Evolutionary conservation across 1,284 basidiomycete genomes (phyloP).

Genomic region (Leccinum pachyderme): DNA sequence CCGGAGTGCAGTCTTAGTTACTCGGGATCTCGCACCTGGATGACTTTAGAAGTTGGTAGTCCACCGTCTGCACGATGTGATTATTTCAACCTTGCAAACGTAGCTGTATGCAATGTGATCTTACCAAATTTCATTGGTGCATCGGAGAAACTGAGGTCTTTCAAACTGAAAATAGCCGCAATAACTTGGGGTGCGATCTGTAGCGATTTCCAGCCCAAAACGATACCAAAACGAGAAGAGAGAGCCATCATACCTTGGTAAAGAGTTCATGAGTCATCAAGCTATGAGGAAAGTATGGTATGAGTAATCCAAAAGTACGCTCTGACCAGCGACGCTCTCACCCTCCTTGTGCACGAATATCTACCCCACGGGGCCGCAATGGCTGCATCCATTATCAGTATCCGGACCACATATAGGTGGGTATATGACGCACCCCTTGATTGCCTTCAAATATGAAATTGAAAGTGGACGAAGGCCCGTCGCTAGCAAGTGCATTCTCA

Average conservation of each 20-base stretch:
- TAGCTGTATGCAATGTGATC: constrained; percentile 1
- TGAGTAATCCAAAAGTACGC: neutral
- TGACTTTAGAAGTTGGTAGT: constrained; percentile 19
- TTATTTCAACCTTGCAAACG: neutral
- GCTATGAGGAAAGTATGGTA: constrained; percentile 5
- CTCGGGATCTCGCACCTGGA: constrained; percentile 14
- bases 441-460: neutral
- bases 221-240: neutral
- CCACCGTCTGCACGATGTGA: constrained; percentile 11
- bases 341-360: constrained; percentile 22
- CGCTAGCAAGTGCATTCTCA: constrained; percentile 44
- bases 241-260: constrained; percentile 16
- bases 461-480: constrained; percentile 31
- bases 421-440: neutral
- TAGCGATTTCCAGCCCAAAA: neutral
- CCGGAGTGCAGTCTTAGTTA: neutral
- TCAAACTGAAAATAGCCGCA: constrained; percentile 19
- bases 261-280: constrained; percentile 30
- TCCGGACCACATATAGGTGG: neutral
- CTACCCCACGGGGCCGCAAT: constrained; percentile 5
- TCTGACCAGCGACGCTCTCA: constrained; percentile 6
- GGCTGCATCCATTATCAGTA: constrained; percentile 5
- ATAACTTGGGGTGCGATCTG: constrained; percentile 29
- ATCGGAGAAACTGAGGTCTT: constrained; percentile 11
- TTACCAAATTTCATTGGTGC: constrained; percentile 16